Percentiles rank a stretch among this genome's conserved stretches.
phyloP scores from a whole-genome alignment of 208 protist species.

The Paratrypanosoma confusum region DNA sequence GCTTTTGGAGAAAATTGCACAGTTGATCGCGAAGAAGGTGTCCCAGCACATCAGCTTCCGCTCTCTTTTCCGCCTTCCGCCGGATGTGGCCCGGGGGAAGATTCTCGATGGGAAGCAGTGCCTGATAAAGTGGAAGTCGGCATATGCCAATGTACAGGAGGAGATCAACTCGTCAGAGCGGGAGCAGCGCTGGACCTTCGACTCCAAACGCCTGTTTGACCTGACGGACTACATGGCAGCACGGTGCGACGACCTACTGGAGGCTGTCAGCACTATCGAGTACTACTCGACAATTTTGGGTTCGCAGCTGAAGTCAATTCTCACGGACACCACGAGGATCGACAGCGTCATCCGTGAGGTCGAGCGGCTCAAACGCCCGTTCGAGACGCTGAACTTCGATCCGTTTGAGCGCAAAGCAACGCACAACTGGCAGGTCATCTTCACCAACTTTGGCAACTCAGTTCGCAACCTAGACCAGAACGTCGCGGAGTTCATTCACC shows the following conservation, averaged over 20 bases:
- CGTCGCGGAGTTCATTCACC: slow-evolving; percentile 94
- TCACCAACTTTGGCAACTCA: slow-evolving; percentile 88
- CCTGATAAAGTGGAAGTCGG: slow-evolving; percentile 91
- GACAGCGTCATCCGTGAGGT: slow-evolving; percentile 93
- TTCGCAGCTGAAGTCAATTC: slow-evolving; percentile 94
- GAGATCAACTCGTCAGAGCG: slow-evolving; percentile 93
- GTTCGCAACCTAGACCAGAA: slow-evolving; percentile 90
- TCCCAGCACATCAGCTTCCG: slow-evolving; percentile 90
- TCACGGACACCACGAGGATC: slow-evolving; percentile 93
- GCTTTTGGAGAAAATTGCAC: slow-evolving; percentile 95
- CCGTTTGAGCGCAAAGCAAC: slow-evolving; percentile 91
- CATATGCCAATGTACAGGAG: slow-evolving; percentile 89
- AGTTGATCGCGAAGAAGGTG: slow-evolving; percentile 94
- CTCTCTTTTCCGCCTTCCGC: slow-evolving; percentile 68
- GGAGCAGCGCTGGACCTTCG: slow-evolving; percentile 98
- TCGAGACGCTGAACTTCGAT: slow-evolving; percentile 94
- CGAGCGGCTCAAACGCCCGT: slow-evolving; percentile 89
- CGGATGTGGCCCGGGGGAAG: slow-evolving; percentile 61
- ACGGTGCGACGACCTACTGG: slow-evolving; percentile 90
- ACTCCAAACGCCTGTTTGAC: slow-evolving; percentile 94
- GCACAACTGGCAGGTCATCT: slow-evolving; percentile 88
- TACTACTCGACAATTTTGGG: slow-evolving; percentile 96
- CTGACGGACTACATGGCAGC: slow-evolving; percentile 96
- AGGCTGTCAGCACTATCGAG: slow-evolving; percentile 91
- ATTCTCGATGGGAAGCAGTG: slow-evolving; percentile 89